Evolutionary conservation across 257 asterid genomes (phyloP), one percentile per base, ranked within the genome.

Genomic region (Euphrasia confusa): DNA sequence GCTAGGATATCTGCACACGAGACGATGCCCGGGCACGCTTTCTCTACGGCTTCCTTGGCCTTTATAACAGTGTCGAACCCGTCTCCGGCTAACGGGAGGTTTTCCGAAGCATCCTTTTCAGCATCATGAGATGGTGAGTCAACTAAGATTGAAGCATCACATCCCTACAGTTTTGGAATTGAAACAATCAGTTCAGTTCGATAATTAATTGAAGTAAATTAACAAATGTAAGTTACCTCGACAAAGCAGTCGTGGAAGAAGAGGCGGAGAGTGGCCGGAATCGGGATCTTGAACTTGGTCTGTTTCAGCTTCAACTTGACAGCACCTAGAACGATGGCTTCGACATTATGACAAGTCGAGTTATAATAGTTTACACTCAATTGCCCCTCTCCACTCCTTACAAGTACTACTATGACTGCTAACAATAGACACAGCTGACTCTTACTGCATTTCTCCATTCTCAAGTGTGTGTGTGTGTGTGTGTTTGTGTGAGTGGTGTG

Each of bases 181-280:
- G 0, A 33, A 33, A 1, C 2, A 10, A 42, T 42, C 49, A 40
- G 15, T 2, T 11, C 15, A 11, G 5, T 11, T 44, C 15, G 15
- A 21, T 30, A 5, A 33, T 6, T 5, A 33, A 33, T 35, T 7
- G 10, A 35, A 35, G 8, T 35, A 10, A 50, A 17, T 15, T 0
- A 45, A 15, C 3, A n/a, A 50, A 17, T 4, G 7, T 27, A 4
- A 12, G 13, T 63, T 14, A 82, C 96, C 84, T 80, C 81, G 15
- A 88, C 92, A 52, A 83, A 77, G 61, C 96, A 88, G 67, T 88
- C 93, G 3, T 88, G 96, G 81, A 88, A 83, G 56, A 80, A 81
- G 66, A 88, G 78, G 24, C 95, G 93, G 53, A 81, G 72, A 9
- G 92, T 85, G 54, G 88, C 90, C 2, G 96, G 95, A 69, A 81